phyloP scores from a whole-genome alignment of 1,139 yeast genomes.

The Pichia sp. region DNA sequence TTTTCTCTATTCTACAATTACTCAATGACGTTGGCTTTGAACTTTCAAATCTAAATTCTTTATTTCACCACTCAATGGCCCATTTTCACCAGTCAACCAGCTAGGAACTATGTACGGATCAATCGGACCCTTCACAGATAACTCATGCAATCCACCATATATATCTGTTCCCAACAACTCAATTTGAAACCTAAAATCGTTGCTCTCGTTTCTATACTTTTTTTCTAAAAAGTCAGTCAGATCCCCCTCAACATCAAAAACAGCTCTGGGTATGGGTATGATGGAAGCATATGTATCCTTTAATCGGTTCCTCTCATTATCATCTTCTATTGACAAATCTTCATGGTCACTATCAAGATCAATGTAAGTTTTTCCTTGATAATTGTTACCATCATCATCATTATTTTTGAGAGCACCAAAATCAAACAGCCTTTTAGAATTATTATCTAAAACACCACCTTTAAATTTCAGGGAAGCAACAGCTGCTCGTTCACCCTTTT shows the following conservation, averaged over 20 bases:
- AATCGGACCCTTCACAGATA: slow-evolving; percentile 46
- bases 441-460: slow-evolving; percentile 30
- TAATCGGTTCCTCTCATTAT: slow-evolving; percentile 2
- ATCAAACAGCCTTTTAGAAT: not conserved
- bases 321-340: slow-evolving; percentile 18
- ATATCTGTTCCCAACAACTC: slow-evolving; percentile 65
- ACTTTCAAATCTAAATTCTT: not conserved
- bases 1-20: not conserved
- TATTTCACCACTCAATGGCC: slow-evolving; percentile 2
- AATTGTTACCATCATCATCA: not conserved
- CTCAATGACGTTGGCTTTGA: not conserved
- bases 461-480: slow-evolving; percentile 50
- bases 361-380: not conserved
- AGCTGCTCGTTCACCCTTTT: slow-evolving; percentile 21
- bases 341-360: slow-evolving; percentile 16
- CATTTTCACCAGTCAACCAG: slow-evolving; percentile 68
- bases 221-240: not conserved
- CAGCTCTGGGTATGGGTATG: slow-evolving; percentile 48
- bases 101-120: slow-evolving; percentile 54
- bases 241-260: slow-evolving; percentile 29
- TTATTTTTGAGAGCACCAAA: not conserved
- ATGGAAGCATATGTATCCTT: slow-evolving; percentile 37
- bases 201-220: not conserved
- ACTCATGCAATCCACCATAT: slow-evolving; percentile 71
- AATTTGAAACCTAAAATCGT: slow-evolving; percentile 32